A percentile compares a stretch with the other conserved stretches of the same genome.
Evolutionary conservation across 2,329 filamentous ascomycete species (phyloP).

Genomic region (Furcasterigmium furcatum): DNA sequence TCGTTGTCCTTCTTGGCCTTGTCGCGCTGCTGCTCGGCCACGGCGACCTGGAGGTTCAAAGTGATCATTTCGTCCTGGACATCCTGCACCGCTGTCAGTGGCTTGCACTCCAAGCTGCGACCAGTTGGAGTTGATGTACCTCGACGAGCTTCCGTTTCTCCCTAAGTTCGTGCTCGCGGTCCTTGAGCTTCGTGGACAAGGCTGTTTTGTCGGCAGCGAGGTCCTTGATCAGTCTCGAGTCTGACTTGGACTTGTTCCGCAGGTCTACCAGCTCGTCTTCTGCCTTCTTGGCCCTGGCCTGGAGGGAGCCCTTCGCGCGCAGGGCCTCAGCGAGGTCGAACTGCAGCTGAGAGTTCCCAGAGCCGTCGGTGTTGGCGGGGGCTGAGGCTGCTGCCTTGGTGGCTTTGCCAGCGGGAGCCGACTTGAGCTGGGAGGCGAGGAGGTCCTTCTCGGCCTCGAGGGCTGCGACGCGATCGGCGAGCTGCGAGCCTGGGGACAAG

Average conservation of each 20-base stretch:
- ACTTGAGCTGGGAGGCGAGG: conserved; percentile 21
- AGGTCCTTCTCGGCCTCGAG: conserved; percentile 56
- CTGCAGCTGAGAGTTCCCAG: conserved; percentile 47
- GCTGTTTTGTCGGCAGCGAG: conserved; percentile 60
- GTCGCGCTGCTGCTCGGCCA: conserved; percentile 74
- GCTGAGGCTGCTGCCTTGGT: conserved; percentile 14
- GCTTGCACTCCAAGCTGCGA: background rate
- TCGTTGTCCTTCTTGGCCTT: conserved; percentile 79
- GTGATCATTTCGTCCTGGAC: conserved; percentile 93
- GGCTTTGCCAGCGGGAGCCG: conserved; percentile 5
- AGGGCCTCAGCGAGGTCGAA: conserved; percentile 75
- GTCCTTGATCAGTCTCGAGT: conserved; percentile 57
- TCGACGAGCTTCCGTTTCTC: conserved; percentile 82
- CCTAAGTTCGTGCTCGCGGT: conserved; percentile 80
- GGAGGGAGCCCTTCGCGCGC: conserved; percentile 66
- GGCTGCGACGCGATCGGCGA: conserved; percentile 64
- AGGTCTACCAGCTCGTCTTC: conserved; percentile 63
- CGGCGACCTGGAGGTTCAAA: conserved; percentile 80
- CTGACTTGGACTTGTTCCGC: conserved; percentile 55
- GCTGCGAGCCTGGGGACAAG: conserved; percentile 51
- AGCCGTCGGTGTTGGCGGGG: conserved; percentile 5
- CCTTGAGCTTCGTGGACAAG: conserved; percentile 66
- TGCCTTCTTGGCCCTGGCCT: conserved; percentile 58
- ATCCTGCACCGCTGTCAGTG: conserved; percentile 41
- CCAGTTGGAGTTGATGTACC: conserved; percentile 31